A percentile compares a stretch with the other conserved stretches of the same genome.
Evolutionary conservation across 257 asterid species (phyloP).

Genomic region (Verbascum thapsus): DNA sequence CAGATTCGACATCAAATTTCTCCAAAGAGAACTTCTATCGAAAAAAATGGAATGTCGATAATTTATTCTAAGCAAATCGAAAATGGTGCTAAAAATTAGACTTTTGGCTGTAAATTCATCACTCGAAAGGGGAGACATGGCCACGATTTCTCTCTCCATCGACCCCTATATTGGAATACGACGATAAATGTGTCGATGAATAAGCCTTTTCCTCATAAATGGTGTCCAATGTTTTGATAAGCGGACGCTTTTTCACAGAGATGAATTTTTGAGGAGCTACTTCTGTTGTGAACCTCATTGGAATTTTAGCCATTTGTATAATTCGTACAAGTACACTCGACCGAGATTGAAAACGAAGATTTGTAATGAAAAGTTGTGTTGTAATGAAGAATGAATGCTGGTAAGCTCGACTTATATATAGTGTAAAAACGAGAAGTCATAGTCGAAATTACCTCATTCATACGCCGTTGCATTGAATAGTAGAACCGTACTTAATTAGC

Average conservation of each 20-base stretch:
- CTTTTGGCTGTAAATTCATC: not conserved
- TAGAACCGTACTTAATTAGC: constrained; percentile 31
- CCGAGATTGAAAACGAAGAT: not conserved
- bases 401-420: constrained; percentile 32
- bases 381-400: constrained; percentile 20
- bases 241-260: constrained; percentile 45
- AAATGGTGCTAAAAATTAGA: not conserved
- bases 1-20: not conserved
- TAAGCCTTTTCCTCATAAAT: constrained; percentile 60
- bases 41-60: not conserved
- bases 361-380: not conserved
- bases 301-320: constrained; percentile 43
- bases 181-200: constrained; percentile 32
- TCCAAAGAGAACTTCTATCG: not conserved
- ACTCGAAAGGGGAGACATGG: constrained; percentile 28
- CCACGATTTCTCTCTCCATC: constrained; percentile 27
- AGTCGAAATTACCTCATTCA: constrained; percentile 32
- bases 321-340: not conserved
- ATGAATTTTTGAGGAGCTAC: constrained; percentile 58
- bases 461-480: constrained; percentile 32
- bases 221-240: constrained; percentile 48
- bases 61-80: not conserved
- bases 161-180: not conserved
- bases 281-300: constrained; percentile 51
- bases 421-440: constrained; percentile 17